These are phyloP conservation scores for Flaveria trinervia DNA, from an alignment of 129 eudicot genomes.

Conservation along the genomic window DNA sequence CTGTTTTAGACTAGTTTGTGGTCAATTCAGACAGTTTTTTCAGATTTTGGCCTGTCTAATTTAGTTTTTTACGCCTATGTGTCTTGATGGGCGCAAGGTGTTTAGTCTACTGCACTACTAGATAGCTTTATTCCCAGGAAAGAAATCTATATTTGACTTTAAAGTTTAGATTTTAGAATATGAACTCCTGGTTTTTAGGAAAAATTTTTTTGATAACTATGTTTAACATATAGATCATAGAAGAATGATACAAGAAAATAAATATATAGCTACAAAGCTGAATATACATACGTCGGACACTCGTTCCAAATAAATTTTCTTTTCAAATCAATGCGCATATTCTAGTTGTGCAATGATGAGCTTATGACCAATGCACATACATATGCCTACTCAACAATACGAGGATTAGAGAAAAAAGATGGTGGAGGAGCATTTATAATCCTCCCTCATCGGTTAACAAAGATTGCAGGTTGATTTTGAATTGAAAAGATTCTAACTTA, in stretches of 20 bases:
- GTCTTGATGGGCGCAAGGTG: too few species aligned
- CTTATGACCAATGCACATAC: not conserved
- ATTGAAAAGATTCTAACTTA: not conserved
- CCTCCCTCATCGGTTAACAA: not conserved
- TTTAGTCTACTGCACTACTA: too few species aligned
- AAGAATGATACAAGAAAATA: not conserved
- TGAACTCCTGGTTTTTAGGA: not conserved
- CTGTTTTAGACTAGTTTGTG: too few species aligned
- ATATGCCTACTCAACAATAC: not conserved
- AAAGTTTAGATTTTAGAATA: not conserved
- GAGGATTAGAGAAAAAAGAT: not conserved
- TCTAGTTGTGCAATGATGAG: too few species aligned
- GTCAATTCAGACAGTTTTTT: too few species aligned
- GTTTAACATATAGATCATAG: not conserved
- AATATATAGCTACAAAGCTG: not conserved
- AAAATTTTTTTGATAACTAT: not conserved
- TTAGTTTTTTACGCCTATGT: too few species aligned
- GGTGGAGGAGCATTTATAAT: not conserved
- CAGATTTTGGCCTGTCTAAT: too few species aligned
- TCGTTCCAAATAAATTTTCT: not conserved
- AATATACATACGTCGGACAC: not conserved
- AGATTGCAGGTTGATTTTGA: not conserved
- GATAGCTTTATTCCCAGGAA: not conserved
- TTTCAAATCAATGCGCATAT: not conserved
- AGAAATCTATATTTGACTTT: not conserved